Conservation (phyloP, 169 alveolate genomes). For the Theileria parva region DNA sequence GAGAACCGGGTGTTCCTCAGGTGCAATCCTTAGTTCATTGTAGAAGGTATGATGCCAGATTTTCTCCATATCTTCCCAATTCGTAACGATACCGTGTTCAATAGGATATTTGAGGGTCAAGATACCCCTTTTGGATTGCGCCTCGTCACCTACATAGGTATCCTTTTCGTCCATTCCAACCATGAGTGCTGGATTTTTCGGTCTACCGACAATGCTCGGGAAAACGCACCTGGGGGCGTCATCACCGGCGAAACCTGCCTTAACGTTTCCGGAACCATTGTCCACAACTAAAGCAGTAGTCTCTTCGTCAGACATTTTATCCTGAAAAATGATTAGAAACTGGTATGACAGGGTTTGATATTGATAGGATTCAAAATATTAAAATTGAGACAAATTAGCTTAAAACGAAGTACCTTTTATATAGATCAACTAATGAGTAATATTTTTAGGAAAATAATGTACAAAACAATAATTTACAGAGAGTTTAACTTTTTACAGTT, state of each 20-base stretch:
- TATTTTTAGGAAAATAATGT: not conserved
- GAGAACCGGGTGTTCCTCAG: conserved; percentile 95
- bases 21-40: conserved; percentile 94
- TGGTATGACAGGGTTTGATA: not conserved
- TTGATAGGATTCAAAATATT: not conserved
- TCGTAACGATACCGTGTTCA: conserved; percentile 97
- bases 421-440: not conserved
- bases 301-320: conserved; percentile 88
- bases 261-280: conserved; percentile 98
- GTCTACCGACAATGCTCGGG: conserved; percentile 99
- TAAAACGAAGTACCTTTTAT: not conserved
- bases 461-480: not conserved
- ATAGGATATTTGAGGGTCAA: conserved; percentile 96
- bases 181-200: conserved; percentile 92
- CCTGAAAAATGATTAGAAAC: not conserved
- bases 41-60: conserved; percentile 98
- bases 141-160: conserved; percentile 98
- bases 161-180: conserved; percentile 97
- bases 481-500: not conserved
- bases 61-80: conserved; percentile 99
- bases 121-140: conserved; percentile 97
- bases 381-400: not conserved
- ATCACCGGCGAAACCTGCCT: conserved; percentile 99
- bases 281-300: conserved; percentile 95
- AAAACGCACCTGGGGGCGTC: conserved; percentile 98